phyloP scores from a whole-genome alignment of 2,329 filamentous ascomycete species.

The Aspergillus phoenicis region DNA sequence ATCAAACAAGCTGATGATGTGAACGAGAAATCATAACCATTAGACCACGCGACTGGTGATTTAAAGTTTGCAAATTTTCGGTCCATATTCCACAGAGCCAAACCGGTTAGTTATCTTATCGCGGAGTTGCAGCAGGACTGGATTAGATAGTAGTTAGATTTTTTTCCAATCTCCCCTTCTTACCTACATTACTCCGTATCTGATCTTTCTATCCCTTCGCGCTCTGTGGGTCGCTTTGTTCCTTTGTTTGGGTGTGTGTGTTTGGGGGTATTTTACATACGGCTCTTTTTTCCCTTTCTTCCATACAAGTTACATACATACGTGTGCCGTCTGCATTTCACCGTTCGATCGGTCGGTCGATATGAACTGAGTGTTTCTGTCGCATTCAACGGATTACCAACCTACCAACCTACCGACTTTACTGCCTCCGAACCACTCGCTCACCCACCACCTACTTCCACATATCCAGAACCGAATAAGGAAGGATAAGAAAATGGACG shows the following conservation, averaged over 20 bases:
- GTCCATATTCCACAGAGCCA: background rate
- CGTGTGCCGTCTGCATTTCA: background rate
- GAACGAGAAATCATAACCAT: slow-evolving; percentile 30
- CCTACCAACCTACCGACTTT: background rate
- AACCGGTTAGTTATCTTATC: background rate
- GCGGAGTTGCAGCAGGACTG: too few species aligned
- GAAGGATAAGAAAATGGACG: slow-evolving; percentile 66
- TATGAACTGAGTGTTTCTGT: too few species aligned
- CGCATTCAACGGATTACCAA: too few species aligned
- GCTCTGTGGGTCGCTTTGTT: background rate
- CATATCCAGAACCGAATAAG: background rate
- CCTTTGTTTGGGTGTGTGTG: background rate
- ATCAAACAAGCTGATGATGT: slow-evolving; percentile 10
- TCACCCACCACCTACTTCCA: too few species aligned
- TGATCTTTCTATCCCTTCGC: background rate
- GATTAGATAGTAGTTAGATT: background rate
- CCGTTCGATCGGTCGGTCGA: too few species aligned
- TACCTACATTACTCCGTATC: background rate
- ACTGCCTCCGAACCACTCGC: background rate
- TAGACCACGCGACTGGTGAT: slow-evolving; percentile 24
- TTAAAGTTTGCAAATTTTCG: background rate
- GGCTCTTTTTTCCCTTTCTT: background rate
- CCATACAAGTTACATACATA: too few species aligned
- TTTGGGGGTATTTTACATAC: too few species aligned
- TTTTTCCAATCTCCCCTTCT: background rate